phyloP scores from a whole-genome alignment of 805 yeast genomes.

The Candida coquimbonensis region DNA sequence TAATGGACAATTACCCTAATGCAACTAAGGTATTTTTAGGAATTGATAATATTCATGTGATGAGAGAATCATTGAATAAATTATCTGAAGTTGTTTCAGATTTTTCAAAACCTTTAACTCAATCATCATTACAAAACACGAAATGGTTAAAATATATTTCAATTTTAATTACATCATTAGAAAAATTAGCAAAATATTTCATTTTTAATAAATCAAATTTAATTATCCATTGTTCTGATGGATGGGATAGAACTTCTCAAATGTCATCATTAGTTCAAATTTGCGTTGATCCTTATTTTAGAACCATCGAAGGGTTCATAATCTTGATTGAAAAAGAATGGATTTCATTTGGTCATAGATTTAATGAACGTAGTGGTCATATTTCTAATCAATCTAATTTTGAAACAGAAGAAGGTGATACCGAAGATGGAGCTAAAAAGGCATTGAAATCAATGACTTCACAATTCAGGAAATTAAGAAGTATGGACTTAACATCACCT shows the following conservation, averaged over 20 bases:
- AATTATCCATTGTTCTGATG: conserved; percentile 92
- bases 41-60: conserved; percentile 91
- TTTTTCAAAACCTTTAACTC: conserved; percentile 41
- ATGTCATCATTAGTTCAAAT: conserved; percentile 76
- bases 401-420: conserved; percentile 42
- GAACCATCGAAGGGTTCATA: conserved; percentile 86
- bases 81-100: conserved; percentile 65
- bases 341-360: conserved; percentile 91
- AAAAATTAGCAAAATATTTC: conserved; percentile 72
- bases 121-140: conserved; percentile 51
- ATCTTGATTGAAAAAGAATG: conserved; percentile 88
- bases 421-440: conserved; percentile 36
- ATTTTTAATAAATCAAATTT: conserved; percentile 78
- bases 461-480: conserved; percentile 42
- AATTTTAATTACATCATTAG: conserved; percentile 66
- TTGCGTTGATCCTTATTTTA: conserved; percentile 82
- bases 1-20: conserved; percentile 74
- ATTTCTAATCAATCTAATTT: conserved; percentile 28
- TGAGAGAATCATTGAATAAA: conserved; percentile 74
- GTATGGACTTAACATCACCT: conserved; percentile 69
- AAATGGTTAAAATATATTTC: conserved; percentile 76
- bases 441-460: conserved; percentile 44
- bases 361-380: conserved; percentile 77
- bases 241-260: conserved; percentile 97
- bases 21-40: conserved; percentile 75